These are phyloP conservation scores for Gossypium rotundifolium DNA, from an alignment of 345 rosid species.

Conservation along the genomic window DNA sequence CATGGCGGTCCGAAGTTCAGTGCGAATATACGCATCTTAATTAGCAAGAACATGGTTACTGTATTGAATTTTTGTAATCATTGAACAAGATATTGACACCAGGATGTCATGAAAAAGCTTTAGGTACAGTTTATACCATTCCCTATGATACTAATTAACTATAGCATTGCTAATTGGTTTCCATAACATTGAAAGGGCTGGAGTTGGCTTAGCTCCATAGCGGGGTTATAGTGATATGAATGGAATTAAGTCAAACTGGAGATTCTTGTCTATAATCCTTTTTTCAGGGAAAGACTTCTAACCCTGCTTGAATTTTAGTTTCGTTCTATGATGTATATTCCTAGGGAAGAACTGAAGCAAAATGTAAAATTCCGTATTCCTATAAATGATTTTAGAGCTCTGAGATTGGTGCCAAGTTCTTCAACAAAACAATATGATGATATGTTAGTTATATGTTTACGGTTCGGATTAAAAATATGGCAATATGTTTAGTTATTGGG, in stretches of 20 bases:
- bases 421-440: not conserved
- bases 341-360: not conserved
- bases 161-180: not conserved
- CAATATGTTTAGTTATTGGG: not conserved
- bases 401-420: not conserved
- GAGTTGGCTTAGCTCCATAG: not conserved
- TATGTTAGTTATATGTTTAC: not conserved
- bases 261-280: not conserved
- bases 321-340: not conserved
- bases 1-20: constrained; percentile 47
- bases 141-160: not conserved
- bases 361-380: not conserved
- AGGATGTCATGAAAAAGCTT: not conserved
- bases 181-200: not conserved
- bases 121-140: constrained; percentile 2
- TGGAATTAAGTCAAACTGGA: not conserved
- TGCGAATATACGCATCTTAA: constrained; percentile 58
- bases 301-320: not conserved
- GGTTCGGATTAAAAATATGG: not conserved
- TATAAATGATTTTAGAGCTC: not conserved
- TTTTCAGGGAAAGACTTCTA: too few relatives aligned
- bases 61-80: not conserved
- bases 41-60: constrained; percentile 11
- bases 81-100: constrained; percentile 1
- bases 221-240: not conserved